Evolutionary conservation across 139 green algal genomes (phyloP).

Genomic region (Nannochloris sp.): DNA sequence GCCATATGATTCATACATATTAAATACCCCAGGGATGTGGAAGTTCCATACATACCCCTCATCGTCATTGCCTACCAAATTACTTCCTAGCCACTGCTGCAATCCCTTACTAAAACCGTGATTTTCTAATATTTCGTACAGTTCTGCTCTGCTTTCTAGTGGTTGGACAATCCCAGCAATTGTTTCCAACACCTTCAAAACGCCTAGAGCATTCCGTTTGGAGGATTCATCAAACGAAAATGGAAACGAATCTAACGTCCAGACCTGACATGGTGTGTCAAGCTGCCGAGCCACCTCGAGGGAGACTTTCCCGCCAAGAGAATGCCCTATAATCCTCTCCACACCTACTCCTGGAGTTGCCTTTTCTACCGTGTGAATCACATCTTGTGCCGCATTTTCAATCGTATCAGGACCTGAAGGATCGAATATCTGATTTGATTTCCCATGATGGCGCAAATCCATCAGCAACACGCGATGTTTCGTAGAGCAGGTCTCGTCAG

Average conservation of each 20-base stretch:
- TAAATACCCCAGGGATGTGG: constrained; percentile 46
- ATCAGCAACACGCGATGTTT: constrained; percentile 41
- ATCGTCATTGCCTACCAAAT: constrained; percentile 27
- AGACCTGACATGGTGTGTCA: constrained; percentile 31
- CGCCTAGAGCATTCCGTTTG: constrained; percentile 5
- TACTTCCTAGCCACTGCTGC: constrained; percentile 71
- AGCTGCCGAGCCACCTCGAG: constrained; percentile 46
- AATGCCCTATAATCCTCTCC: constrained; percentile 54
- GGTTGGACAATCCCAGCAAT: constrained; percentile 37
- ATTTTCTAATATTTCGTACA: constrained; percentile 35
- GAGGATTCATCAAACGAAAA: constrained; percentile 8
- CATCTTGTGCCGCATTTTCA: constrained; percentile 47
- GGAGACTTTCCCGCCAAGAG: constrained; percentile 68
- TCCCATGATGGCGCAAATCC: constrained; percentile 61
- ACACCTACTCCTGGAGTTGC: constrained; percentile 6
- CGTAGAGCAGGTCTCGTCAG: constrained; percentile 19
- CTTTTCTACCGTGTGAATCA: constrained; percentile 36
- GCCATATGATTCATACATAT: constrained; percentile 63
- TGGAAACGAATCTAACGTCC: constrained; percentile 68
- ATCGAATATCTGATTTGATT: constrained; percentile 31
- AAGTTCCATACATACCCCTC: constrained; percentile 13
- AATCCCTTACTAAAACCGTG: constrained; percentile 34
- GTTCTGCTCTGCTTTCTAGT: constrained; percentile 39
- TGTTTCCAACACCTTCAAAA: constrained; percentile 26
- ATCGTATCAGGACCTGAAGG: constrained; percentile 48